These are phyloP conservation scores for Mycosphaerella sp. DNA, from an alignment of 2,329 filamentous ascomycete species.

Conservation along the genomic window DNA sequence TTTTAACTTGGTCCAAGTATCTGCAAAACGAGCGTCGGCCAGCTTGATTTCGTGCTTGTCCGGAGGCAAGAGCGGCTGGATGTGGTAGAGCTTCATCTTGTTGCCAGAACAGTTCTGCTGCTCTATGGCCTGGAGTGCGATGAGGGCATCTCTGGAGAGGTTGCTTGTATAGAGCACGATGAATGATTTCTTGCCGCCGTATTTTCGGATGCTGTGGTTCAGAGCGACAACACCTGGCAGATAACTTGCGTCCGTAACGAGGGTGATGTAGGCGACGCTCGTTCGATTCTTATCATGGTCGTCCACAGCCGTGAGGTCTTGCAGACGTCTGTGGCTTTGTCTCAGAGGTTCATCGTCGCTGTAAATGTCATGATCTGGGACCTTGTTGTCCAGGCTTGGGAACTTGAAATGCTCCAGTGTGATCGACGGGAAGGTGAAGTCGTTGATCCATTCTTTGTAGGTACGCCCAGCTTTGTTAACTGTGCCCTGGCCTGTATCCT, in stretches of 20 bases:
- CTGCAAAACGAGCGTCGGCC: slow-evolving; percentile 46
- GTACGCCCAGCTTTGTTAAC: no score
- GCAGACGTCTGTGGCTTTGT: not conserved
- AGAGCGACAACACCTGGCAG: slow-evolving; percentile 47
- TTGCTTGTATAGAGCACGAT: slow-evolving; percentile 45
- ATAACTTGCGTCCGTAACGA: slow-evolving; percentile 46
- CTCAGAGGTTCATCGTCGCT: not conserved
- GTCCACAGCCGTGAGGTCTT: not conserved
- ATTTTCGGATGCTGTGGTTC: slow-evolving; percentile 42
- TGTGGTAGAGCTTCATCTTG: slow-evolving; percentile 34
- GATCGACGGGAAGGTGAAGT: no score
- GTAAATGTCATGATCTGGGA: no score
- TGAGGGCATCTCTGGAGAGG: slow-evolving; percentile 35
- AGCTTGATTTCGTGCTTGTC: slow-evolving; percentile 34
- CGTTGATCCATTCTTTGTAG: no score
- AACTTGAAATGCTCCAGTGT: no score
- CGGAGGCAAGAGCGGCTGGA: slow-evolving; percentile 38
- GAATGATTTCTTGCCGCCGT: slow-evolving; percentile 41
- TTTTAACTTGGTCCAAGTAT: slow-evolving; percentile 51
- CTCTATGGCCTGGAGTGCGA: slow-evolving; percentile 38
- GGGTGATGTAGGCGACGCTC: slow-evolving; percentile 42
- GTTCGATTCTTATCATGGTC: not conserved
- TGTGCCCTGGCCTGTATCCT: no score
- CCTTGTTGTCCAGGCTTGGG: no score
- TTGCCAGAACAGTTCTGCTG: slow-evolving; percentile 27